These are phyloP conservation scores for Exserohilum turcica DNA, from an alignment of 2,329 filamentous ascomycete genomes.

Conservation along the genomic window DNA sequence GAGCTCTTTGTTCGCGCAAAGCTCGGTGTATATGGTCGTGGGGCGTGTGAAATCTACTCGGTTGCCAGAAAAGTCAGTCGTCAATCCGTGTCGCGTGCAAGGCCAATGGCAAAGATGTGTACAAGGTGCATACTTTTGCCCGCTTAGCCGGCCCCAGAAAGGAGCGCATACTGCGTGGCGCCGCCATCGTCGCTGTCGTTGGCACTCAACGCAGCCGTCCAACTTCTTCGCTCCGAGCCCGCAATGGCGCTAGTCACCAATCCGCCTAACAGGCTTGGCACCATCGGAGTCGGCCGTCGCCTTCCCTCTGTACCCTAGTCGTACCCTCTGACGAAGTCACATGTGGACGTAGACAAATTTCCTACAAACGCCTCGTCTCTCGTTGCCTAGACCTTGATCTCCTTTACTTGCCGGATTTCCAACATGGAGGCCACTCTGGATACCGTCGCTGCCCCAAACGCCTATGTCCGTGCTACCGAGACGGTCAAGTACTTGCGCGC, in stretches of 20 bases:
- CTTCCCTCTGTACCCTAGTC: constrained; percentile 34
- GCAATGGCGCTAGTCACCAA: constrained; percentile 26
- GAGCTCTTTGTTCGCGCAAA: constrained; percentile 31
- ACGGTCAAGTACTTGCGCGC: constrained; percentile 57
- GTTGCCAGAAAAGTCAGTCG: constrained; percentile 23
- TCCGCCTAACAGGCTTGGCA: constrained; percentile 36
- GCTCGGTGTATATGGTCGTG: constrained; percentile 30
- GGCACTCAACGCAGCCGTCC: constrained; percentile 13
- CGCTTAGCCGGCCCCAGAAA: constrained; percentile 52
- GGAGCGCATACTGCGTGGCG: constrained; percentile 52
- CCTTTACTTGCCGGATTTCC: neutral
- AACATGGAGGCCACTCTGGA: constrained; percentile 30
- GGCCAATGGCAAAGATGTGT: neutral
- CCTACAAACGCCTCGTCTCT: neutral
- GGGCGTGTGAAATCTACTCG: constrained; percentile 31
- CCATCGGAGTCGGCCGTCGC: constrained; percentile 38
- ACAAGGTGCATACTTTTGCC: constrained; percentile 41
- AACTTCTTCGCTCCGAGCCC: constrained; percentile 27
- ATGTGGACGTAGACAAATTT: constrained; percentile 4
- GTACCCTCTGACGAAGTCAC: constrained; percentile 16
- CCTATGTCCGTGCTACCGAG: constrained; percentile 55
- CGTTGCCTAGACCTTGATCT: neutral
- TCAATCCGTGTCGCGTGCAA: neutral
- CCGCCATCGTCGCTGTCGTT: constrained; percentile 49
- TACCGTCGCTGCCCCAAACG: constrained; percentile 35